phyloP scores from a whole-genome alignment of 2,329 filamentous ascomycete species.

The Chrysosporium queenslandicum region DNA sequence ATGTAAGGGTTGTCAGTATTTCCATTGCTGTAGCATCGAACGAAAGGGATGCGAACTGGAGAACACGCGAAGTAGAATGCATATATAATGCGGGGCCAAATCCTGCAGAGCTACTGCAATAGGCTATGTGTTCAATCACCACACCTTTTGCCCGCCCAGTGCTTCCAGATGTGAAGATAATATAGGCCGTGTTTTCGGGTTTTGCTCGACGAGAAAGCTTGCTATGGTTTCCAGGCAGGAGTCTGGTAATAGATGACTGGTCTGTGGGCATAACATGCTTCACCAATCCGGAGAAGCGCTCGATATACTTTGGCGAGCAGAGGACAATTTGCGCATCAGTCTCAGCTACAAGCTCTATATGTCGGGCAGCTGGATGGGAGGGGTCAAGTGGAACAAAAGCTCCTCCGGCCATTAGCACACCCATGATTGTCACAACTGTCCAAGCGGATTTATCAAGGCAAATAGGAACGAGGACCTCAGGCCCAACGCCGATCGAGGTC shows the following conservation, averaged over 20 bases:
- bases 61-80: constrained; percentile 51
- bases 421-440: constrained; percentile 66
- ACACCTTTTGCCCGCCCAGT: constrained; percentile 74
- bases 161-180: constrained; percentile 77
- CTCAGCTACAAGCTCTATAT: constrained; percentile 15
- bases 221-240: constrained; percentile 33
- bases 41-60: constrained; percentile 74
- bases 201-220: constrained; percentile 5
- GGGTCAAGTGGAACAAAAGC: constrained; percentile 70
- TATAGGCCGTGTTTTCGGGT: constrained; percentile 50
- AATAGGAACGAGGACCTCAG: constrained; percentile 16
- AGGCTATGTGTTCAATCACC: constrained; percentile 62
- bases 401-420: constrained; percentile 61
- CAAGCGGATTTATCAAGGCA: constrained; percentile 49
- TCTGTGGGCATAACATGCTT: constrained; percentile 42
- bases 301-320: constrained; percentile 12
- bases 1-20: constrained; percentile 73
- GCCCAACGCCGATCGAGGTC: constrained; percentile 11
- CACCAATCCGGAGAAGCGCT: constrained; percentile 21
- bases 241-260: constrained; percentile 42
- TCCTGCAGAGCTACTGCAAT: constrained; percentile 55
- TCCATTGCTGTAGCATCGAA: constrained; percentile 86
- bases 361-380: constrained; percentile 27
- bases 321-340: constrained; percentile 14
- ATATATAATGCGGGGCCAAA: constrained; percentile 37